Evolutionary conservation across 306 rosid species (phyloP).

Genomic region (Quercus glauca): DNA sequence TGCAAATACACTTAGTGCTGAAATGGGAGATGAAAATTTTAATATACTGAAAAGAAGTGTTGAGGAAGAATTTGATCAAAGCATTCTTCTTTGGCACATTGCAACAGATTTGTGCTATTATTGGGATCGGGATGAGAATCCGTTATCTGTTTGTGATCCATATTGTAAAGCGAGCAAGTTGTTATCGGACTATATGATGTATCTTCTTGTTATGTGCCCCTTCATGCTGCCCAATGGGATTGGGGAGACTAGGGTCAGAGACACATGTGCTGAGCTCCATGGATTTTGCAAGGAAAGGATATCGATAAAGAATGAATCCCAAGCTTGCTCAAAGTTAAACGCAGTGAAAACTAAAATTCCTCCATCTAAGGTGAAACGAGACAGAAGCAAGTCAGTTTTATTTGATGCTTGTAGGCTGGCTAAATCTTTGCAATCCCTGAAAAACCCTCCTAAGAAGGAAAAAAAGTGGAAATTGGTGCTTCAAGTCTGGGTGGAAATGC

Average conservation of each 20-base stretch:
- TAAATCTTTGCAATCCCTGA: background rate
- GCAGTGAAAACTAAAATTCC: background rate
- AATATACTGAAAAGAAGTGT: background rate
- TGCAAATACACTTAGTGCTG: no score
- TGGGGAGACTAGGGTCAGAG: constrained; percentile 27
- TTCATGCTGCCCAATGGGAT: constrained; percentile 33
- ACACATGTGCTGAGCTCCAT: constrained; percentile 37
- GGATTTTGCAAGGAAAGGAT: constrained; percentile 18
- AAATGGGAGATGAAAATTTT: no score
- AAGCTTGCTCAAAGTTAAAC: background rate
- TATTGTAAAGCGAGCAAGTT: constrained; percentile 8
- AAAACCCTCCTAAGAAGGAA: background rate
- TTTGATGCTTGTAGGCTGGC: constrained; percentile 30
- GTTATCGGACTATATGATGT: constrained; percentile 27
- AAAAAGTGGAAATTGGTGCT: constrained; percentile 11
- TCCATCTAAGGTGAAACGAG: constrained; percentile 29
- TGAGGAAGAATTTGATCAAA: constrained; percentile 17
- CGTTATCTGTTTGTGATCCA: background rate
- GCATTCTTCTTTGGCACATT: constrained; percentile 34
- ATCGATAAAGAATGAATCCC: background rate
- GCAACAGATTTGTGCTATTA: constrained; percentile 23
- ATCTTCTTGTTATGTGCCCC: constrained; percentile 25
- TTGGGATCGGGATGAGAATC: background rate
- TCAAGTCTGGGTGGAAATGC: constrained; percentile 31
- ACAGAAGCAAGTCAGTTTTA: constrained; percentile 31